Conservation (phyloP, 164 flowering plant genomes). For the Vitis amurensis region DNA sequence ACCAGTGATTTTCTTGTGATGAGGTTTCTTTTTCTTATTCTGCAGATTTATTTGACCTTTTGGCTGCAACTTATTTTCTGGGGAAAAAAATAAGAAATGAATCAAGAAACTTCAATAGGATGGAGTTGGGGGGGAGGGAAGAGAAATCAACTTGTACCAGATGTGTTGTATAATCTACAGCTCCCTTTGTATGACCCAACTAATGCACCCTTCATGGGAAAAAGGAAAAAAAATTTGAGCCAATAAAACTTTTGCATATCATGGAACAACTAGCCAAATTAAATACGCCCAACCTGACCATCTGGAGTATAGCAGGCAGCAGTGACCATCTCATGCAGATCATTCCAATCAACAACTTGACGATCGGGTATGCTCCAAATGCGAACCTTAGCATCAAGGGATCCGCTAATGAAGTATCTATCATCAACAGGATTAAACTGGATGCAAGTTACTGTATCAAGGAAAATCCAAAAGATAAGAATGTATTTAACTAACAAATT, state of each 20-base stretch:
- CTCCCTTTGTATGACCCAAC: constrained; percentile 97
- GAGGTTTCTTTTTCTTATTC: constrained; percentile 87
- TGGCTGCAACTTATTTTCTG: constrained; percentile 82
- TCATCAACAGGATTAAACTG: constrained; percentile 99
- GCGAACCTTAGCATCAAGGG: constrained; percentile 96
- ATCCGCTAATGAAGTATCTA: constrained; percentile 96
- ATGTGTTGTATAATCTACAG: constrained; percentile 73
- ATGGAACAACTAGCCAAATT: background rate
- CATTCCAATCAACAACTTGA: constrained; percentile 96
- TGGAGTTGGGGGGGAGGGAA: constrained; percentile 1
- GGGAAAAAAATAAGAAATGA: background rate
- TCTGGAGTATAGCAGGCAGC: constrained; percentile 98
- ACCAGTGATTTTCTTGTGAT: constrained; percentile 91
- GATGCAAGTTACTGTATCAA: constrained; percentile 91
- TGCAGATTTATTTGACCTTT: constrained; percentile 73
- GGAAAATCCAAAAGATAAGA: constrained; percentile 16
- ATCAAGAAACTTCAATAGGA: background rate
- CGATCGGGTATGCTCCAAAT: constrained; percentile 98
- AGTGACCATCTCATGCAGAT: constrained; percentile 98
- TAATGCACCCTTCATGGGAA: constrained; percentile 73
- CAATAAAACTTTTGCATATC: background rate
- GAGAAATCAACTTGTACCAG: constrained; percentile 47
- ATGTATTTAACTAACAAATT: constrained; percentile 9
- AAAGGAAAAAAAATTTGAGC: constrained; percentile 20
- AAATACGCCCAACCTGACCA: constrained; percentile 71